These are phyloP conservation scores for Ceratocystis albifundus DNA, from an alignment of 2,329 filamentous ascomycete species.

Conservation along the genomic window DNA sequence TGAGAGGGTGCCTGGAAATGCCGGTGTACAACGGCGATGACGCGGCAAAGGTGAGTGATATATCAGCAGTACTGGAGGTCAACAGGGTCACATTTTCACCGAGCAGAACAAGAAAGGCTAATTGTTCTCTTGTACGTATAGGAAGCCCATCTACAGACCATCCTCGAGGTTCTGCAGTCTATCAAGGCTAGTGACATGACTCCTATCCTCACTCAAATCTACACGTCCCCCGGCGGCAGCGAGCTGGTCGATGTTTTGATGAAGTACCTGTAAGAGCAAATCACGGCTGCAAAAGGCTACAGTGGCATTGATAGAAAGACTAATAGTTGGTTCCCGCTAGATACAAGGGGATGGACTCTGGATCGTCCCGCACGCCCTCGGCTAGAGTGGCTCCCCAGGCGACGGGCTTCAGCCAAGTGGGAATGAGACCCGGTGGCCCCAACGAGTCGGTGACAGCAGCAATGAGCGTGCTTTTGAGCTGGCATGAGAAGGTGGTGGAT, in stretches of 20 bases:
- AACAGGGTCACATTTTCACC: background rate
- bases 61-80: background rate
- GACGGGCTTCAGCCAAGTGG: constrained; percentile 80
- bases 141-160: constrained; percentile 76
- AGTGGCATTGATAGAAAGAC: background rate
- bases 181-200: constrained; percentile 96
- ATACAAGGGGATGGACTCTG: constrained; percentile 76
- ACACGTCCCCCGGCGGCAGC: constrained; percentile 63
- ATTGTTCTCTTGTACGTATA: constrained; percentile 31
- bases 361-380: constrained; percentile 37
- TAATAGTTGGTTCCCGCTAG: constrained; percentile 33
- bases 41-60: constrained; percentile 42
- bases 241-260: constrained; percentile 87
- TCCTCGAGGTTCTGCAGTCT: constrained; percentile 86
- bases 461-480: constrained; percentile 95
- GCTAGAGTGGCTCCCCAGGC: constrained; percentile 54
- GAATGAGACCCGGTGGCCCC: constrained; percentile 39
- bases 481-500: constrained; percentile 98
- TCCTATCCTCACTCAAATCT: constrained; percentile 71
- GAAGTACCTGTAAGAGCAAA: constrained; percentile 75
- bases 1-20: constrained; percentile 73
- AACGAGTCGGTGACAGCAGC: constrained; percentile 66
- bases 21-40: constrained; percentile 60
- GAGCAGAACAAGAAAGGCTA: background rate
- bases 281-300: background rate